Base-by-base conservation (phyloP, 2,329 filamentous ascomycete species). In the Penicillium sp. region DNA sequence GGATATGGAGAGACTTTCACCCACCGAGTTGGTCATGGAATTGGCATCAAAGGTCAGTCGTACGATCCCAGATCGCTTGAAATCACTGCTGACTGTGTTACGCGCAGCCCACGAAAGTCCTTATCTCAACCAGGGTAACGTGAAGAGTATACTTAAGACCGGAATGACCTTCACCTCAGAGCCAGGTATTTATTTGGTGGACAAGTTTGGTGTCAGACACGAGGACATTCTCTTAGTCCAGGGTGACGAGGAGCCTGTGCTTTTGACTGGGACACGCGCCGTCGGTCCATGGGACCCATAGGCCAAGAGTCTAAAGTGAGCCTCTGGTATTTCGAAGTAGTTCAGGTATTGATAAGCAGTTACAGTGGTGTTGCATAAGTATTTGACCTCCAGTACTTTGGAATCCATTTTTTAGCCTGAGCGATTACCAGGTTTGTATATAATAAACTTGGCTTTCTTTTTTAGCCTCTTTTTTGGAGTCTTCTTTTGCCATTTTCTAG, bases 141-240 rank as follows among this genome's bases (percentile, higher is more conserved):
- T 71, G 2, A 69, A 65, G 2, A 72, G 75, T 0, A 62, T 72
- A 0, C 71, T 87, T 5, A 73, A 75, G 43, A 72, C 81, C 0
- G 84, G 85, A 0, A 87, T 87, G 84, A 78, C 79, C 0, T 87
- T 87, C 56, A 87, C 85, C 0, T 81, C 81, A 9, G 85, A 88
- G 70, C 85, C 85, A 0, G 85, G 85, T 0, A 80, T 87, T 31
- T 87, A 88, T 65, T 70, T 87, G 0, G 76, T 83, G 21, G 78
- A 79, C 24, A 78, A 79, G 45, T 87, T 87, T 66, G 85, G 85
- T 0, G 83, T 86, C 1, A 74, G 84, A 36, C 83, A 86, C 63
- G 85, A 88, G 64, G 42, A 44, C 62, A 76, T 87, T 7, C 79
- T 86, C 48, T 71, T 87, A 3, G 81, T 87, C 7, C 81, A 67